Base-by-base conservation (phyloP, 306 rosid species). In the Glycine tomentella region DNA sequence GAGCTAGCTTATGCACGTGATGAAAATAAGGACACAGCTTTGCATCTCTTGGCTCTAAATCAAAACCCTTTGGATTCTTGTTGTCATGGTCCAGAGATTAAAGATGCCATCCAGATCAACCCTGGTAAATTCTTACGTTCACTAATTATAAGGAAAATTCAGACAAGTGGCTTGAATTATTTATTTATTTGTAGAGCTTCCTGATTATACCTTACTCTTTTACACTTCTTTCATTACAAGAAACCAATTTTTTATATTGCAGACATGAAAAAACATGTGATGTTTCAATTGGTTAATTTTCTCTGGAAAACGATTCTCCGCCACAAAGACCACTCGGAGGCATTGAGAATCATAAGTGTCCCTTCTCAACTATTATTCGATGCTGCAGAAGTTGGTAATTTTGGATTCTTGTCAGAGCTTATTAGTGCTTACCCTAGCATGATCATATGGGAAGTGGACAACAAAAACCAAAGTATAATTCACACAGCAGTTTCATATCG, bases 401-500 rank as follows among this genome's bases (percentile, higher is more conserved):
- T 86, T 53, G 86, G 85, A 49, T 86, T 86, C 51, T 15, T 86
- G 45, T 81, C 86, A 0, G 82, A 53, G 77, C 76, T 86, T 55
- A 46, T 75, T 2, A 75, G 86, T 3, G 74, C 66, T 78, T 64
- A 76, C 33, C 85, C 85, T 17, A n/a, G 40, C 67, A 69, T 82
- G 78, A 82, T 25, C 31, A 25, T 82, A 76, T 82, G 89, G 89
- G 77, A 79, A 45, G 10, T 12, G 15, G 84, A 82, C 64, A 0
- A 3, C 1, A 64, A 17, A n/a, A 3, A 8, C 0, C 77, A 8
- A 31, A 82, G 69, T 52, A 75, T 86, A 75, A 61, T 86, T 40
- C 89, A 86, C 20, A 53, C 49, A 9, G 82, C 88, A n/a, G 86
- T 85, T 13, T 8, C 50, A 7, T 4, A 64, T 86, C 89, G 89